Evolutionary conservation across 192 early-diverging fungal genomes (phyloP).

Genomic region (Haplosporangium gracile): DNA sequence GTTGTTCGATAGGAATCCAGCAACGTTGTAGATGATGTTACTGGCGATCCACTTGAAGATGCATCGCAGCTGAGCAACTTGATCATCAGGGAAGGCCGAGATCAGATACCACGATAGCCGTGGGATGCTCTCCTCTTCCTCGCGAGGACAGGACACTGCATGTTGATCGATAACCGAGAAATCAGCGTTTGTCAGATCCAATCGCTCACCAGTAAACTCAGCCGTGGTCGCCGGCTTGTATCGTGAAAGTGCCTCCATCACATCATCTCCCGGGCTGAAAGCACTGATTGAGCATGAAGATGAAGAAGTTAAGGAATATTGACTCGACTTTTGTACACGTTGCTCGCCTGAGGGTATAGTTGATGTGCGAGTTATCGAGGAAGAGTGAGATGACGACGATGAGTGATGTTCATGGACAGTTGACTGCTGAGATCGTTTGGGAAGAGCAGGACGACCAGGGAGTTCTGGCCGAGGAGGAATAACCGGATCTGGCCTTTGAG

Average conservation of each 20-base stretch:
- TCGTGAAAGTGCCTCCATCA: background rate
- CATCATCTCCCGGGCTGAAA: background rate
- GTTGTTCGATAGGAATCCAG: conserved; percentile 41
- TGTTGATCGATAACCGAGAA: conserved; percentile 57
- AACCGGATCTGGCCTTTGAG: background rate
- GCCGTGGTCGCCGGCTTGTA: conserved; percentile 6
- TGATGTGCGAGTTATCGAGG: background rate
- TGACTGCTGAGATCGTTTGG: conserved; percentile 15
- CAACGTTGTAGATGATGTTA: conserved; percentile 64
- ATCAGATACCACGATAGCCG: conserved; percentile 58
- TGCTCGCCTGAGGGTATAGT: background rate
- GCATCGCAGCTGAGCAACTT: conserved; percentile 58
- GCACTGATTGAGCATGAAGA: background rate
- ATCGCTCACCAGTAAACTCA: conserved; percentile 35
- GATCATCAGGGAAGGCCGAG: conserved; percentile 55
- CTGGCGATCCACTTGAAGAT: conserved; percentile 66
- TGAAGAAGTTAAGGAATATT: conserved; percentile 9
- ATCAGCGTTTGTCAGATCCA: conserved; percentile 32
- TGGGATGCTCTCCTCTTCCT: conserved; percentile 33
- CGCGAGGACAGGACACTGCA: conserved; percentile 41
- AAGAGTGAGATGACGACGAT: conserved; percentile 12
- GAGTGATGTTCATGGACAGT: conserved; percentile 18
- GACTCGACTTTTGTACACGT: background rate
- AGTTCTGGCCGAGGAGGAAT: conserved; percentile 16
- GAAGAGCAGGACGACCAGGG: conserved; percentile 33